Base-by-base conservation (phyloP, 805 yeast species). In the Scheffersomyces coipomensis region DNA sequence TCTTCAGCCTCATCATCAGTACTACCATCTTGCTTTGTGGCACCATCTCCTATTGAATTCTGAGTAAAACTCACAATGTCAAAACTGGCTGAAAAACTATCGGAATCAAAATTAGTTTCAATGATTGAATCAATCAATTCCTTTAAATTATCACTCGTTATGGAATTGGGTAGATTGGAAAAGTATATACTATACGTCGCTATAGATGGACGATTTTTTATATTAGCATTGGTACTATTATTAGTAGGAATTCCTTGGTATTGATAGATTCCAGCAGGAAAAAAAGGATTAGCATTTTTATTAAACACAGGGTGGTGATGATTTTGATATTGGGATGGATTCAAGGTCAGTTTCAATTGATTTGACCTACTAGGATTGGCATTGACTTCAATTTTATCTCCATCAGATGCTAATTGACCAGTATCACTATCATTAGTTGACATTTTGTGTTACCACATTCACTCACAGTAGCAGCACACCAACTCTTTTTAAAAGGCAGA, bases 221-320 rank as follows among this genome's bases (percentile, higher is more conserved):
- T 10, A 24, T 24, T 24, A 13, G 27, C n/a, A 24, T 24, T 21
- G n/a, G n/a, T n/a, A n/a, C n/a, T n/a, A n/a, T n/a, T n/a, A n/a
- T n/a, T n/a, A 21, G 9, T 21, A 6, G 23, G 6, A 9, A 6
- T 21, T 21, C 9, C n/a, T 13, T 27, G 30, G 15, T 8, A n/a
- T 10, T 27, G 17, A 15, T 27, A 27, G 15, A 13, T 27, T 13
- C 25, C 38, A 16, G 39, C 30, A 25, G 60, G 60, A 17, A 49
- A 18, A 33, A 55, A 55, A 2, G 58, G 53, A 29, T 31, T 39
- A 7, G 58, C 60, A 46, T 53, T 49, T 35, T 48, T 54, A 33
- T 55, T 53, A 34, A 37, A 51, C n/a, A 22, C 25, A 12, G 18
- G 31, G 12, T 24, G 19, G n/a, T 24, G 18, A 27, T 13, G 15